Percentiles rank a stretch among this genome's conserved stretches.
These are phyloP conservation scores for Penicillium paneum DNA, from an alignment of 2,329 filamentous ascomycete genomes.

Conservation along the genomic window DNA sequence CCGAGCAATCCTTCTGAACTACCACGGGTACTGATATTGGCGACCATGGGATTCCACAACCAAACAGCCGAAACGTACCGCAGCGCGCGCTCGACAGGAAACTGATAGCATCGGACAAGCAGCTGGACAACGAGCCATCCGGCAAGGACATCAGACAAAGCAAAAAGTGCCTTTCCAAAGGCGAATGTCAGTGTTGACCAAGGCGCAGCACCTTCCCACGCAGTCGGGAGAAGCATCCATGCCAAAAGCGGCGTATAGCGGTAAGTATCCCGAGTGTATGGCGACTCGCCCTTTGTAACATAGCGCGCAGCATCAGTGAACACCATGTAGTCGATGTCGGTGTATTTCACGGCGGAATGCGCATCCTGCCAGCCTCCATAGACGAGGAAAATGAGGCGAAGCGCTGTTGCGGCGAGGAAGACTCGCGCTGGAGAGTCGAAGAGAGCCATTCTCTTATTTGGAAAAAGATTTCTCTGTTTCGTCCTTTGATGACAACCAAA, in stretches of 20 bases:
- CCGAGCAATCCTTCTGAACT: slow-evolving; percentile 89
- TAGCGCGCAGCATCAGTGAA: slow-evolving; percentile 93
- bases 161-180: slow-evolving; percentile 85
- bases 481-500: not conserved
- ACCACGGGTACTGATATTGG: slow-evolving; percentile 89
- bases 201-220: slow-evolving; percentile 44
- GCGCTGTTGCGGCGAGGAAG: slow-evolving; percentile 47
- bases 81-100: slow-evolving; percentile 57
- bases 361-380: slow-evolving; percentile 94
- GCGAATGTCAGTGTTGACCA: slow-evolving; percentile 52
- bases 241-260: slow-evolving; percentile 92
- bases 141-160: slow-evolving; percentile 74
- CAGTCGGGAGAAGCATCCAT: slow-evolving; percentile 83
- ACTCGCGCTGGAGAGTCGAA: slow-evolving; percentile 35
- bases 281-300: slow-evolving; percentile 63
- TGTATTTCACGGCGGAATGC: slow-evolving; percentile 90
- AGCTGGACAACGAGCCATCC: slow-evolving; percentile 71
- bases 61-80: slow-evolving; percentile 76
- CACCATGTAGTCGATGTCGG: slow-evolving; percentile 97
- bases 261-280: slow-evolving; percentile 90
- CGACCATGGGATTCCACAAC: slow-evolving; percentile 97
- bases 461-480: not conserved
- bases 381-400: slow-evolving; percentile 71
- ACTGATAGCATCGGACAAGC: slow-evolving; percentile 46
- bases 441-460: slow-evolving; percentile 17